These are phyloP conservation scores for Bothriochloa decipiens DNA, from an alignment of 176 grass and related monocot genomes.

Conservation along the genomic window DNA sequence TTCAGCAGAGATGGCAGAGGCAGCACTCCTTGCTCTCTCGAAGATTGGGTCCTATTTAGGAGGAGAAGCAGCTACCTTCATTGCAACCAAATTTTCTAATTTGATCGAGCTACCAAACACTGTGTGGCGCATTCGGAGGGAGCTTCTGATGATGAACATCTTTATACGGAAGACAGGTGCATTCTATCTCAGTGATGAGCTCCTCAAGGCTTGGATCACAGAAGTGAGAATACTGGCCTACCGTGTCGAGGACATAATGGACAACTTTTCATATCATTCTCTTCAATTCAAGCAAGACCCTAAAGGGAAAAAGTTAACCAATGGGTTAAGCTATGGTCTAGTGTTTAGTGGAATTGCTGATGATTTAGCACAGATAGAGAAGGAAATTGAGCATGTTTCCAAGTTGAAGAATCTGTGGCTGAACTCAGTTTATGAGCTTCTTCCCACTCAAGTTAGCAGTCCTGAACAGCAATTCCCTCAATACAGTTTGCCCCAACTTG, in stretches of 20 bases:
- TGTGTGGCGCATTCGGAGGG: slow-evolving; percentile 18
- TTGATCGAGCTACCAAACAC: slow-evolving; percentile 23
- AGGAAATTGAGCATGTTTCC: slow-evolving; percentile 29
- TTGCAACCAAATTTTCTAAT: slow-evolving; percentile 26
- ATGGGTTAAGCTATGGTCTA: not conserved
- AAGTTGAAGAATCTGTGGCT: slow-evolving; percentile 36
- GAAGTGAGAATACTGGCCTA: slow-evolving; percentile 36
- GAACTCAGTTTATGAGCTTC: slow-evolving; percentile 1
- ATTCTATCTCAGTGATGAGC: slow-evolving; percentile 24
- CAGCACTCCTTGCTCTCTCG: slow-evolving; percentile 26
- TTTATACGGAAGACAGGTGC: slow-evolving; percentile 35
- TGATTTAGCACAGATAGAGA: slow-evolving; percentile 8
- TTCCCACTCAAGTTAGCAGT: slow-evolving; percentile 2
- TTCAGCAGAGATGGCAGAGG: slow-evolving; percentile 33
- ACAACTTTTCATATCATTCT: slow-evolving; percentile 16
- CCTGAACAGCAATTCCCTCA: not conserved
- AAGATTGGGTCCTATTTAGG: slow-evolving; percentile 37
- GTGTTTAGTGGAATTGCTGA: slow-evolving; percentile 16
- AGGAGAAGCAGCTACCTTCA: slow-evolving; percentile 23
- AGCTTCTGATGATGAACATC: slow-evolving; percentile 41
- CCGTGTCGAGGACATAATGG: slow-evolving; percentile 37
- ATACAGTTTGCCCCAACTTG: slow-evolving; percentile 11
- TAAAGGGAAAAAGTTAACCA: not conserved
- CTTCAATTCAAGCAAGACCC: slow-evolving; percentile 22
- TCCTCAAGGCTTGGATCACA: slow-evolving; percentile 39